phyloP scores from a whole-genome alignment of 306 rosid species.

The Dryas alaskensis region DNA sequence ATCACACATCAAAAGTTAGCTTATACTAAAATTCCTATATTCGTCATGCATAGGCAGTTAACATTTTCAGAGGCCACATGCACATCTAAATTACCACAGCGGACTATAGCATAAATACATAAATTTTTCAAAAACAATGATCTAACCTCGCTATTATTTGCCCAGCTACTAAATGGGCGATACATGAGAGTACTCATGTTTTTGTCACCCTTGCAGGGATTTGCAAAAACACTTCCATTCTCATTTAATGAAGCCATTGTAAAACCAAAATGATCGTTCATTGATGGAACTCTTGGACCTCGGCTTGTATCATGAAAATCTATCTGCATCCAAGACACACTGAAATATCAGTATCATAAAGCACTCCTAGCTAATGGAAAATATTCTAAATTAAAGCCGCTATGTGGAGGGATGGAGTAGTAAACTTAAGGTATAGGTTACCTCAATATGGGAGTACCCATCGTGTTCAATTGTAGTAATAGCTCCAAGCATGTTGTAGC shows the following conservation, averaged over 20 bases:
- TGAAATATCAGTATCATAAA: conserved; percentile 21
- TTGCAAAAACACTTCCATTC: conserved; percentile 76
- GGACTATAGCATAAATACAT: conserved; percentile 12
- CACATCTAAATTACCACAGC: conserved; percentile 10
- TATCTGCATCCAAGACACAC: conserved; percentile 49
- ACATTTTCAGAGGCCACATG: conserved; percentile 1
- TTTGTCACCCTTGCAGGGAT: conserved; percentile 92
- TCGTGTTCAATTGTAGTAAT: conserved; percentile 78
- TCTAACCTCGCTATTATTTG: conserved; percentile 86
- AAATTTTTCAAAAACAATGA: conserved; percentile 15
- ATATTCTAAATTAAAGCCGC: neutral
- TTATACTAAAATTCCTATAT: conserved; percentile 10
- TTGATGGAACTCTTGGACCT: conserved; percentile 86
- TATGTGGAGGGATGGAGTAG: neutral
- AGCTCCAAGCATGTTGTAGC: conserved; percentile 93
- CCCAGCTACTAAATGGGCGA: conserved; percentile 95
- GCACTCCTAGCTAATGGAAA: conserved; percentile 5
- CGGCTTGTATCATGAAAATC: conserved; percentile 95
- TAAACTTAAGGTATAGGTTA: conserved; percentile 20
- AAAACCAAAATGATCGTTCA: conserved; percentile 97
- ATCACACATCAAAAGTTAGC: conserved; percentile 36
- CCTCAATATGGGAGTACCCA: conserved; percentile 95
- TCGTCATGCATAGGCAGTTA: conserved; percentile 10
- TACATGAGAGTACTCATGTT: conserved; percentile 93
- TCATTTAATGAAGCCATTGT: conserved; percentile 93